Conservation (phyloP, 352 stramenopile genomes). For the Globisporangium yorkense region DNA sequence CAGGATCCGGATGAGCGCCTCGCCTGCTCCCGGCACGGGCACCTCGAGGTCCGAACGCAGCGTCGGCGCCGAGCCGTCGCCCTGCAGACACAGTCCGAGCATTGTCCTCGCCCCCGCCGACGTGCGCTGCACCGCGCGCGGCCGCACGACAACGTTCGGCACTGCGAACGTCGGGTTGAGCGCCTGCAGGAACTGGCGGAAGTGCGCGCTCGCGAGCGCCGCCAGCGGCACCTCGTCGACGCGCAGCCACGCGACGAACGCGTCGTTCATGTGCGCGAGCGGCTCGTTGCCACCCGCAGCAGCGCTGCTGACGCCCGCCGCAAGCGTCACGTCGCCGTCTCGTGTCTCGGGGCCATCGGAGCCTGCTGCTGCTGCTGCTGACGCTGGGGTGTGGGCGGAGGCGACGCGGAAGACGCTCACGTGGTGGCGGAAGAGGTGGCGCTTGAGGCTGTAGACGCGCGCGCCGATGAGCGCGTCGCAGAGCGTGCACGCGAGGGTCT, state of each 20-base stretch:
- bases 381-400: background rate
- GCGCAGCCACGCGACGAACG: conserved; percentile 36
- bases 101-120: conserved; percentile 18
- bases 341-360: background rate
- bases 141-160: conserved; percentile 30
- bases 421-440: conserved; percentile 42
- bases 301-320: background rate
- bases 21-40: conserved; percentile 26
- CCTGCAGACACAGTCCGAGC: conserved; percentile 46
- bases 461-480: conserved; percentile 41
- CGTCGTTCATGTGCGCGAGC: conserved; percentile 17
- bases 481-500: conserved; percentile 41
- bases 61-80: conserved; percentile 16
- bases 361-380: background rate
- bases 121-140: background rate
- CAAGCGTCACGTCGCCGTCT: background rate
- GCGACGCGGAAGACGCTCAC: conserved; percentile 30
- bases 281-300: background rate
- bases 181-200: conserved; percentile 27
- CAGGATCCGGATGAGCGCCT: conserved; percentile 56
- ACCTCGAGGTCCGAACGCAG: conserved; percentile 31
- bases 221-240: conserved; percentile 44
- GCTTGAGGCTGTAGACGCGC: conserved; percentile 38
- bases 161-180: conserved; percentile 37
- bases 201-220: conserved; percentile 27